A percentile compares a stretch with the other conserved stretches of the same genome.
These are phyloP conservation scores for Agastache rugosa DNA, from an alignment of 257 asterid species.

Conservation along the genomic window DNA sequence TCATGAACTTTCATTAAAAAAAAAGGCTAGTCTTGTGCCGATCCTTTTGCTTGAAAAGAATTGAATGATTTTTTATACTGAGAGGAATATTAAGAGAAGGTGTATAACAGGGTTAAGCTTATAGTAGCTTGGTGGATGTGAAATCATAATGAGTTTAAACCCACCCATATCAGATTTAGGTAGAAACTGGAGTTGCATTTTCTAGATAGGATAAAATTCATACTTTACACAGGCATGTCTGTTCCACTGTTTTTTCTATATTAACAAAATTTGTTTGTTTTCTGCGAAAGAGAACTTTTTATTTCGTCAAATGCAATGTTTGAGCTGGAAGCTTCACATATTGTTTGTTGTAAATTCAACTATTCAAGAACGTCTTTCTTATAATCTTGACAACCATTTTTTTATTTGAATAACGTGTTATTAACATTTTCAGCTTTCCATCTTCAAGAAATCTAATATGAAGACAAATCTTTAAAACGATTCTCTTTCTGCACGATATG, in stretches of 20 bases:
- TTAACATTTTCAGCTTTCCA: slow-evolving; percentile 6
- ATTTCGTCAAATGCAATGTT: slow-evolving; percentile 18
- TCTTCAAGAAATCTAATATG: slow-evolving; percentile 15
- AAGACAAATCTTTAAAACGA: slow-evolving; percentile 12
- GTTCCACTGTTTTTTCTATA: neutral
- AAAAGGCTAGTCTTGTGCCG: neutral
- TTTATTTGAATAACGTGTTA: neutral
- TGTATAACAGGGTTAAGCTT: neutral
- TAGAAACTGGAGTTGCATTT: neutral
- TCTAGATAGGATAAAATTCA: neutral
- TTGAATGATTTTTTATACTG: neutral
- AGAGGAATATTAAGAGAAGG: neutral
- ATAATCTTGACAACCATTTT: neutral
- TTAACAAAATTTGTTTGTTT: neutral
- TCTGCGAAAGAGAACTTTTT: neutral
- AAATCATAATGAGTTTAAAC: neutral
- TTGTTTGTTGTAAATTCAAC: slow-evolving; percentile 21
- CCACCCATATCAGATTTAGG: slow-evolving; percentile 1
- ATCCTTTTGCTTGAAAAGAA: neutral
- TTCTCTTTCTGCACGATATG: slow-evolving; percentile 18
- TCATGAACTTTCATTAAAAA: neutral
- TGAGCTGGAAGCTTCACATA: slow-evolving; percentile 4
- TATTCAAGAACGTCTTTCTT: neutral
- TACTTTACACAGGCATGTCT: neutral
- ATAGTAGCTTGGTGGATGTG: neutral